Base-by-base conservation (phyloP, 2,329 filamentous ascomycete genomes). In the Paraphaeosphaeria sporulosa region DNA sequence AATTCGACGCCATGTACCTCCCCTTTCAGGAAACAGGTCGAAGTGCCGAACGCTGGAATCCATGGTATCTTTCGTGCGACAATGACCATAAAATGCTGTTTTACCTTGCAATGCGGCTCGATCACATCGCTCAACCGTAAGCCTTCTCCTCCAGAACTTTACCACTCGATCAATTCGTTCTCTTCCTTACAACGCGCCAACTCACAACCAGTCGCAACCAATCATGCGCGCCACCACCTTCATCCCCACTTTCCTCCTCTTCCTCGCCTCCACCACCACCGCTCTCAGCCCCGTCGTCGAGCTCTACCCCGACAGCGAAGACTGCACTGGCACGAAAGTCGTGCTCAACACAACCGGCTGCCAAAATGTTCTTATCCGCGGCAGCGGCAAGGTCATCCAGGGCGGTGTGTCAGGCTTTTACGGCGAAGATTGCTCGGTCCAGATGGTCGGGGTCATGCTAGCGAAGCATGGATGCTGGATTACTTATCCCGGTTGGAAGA, bases 241-340 rank as follows among this genome's bases (percentile, higher is more conserved):
- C 43, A 5, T 46, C 12, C 0, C 21, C 13, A 15, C 43, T 12
- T 19, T 21, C 43, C 7, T 46, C 19, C n/a, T 46, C 12, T 19
- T 21, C 4, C 23, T 46, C 23, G n/a, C 21, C 43, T 21, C 23
- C 21, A 46, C 19, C 4, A 21, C 4, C 19, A 27, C 43, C 43
- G 43, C 43, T 9, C 15, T 10, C 10, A 36, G 43, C 19, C 43
- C 13, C 27, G 13, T n/a, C 23, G 21, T 46, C 43, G 43, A 46
- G 43, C 43, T 46, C 19, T 46, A 46, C 43, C 43, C 43, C n/a
- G 43, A 46, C 43, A 46, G 43, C 19, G 43, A 46, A n/a, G 23
- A 46, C 43, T 46, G 43, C 12, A 46, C 43, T 46, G 21, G 43
- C 10, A 8, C 7, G 4, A 46, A 46, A 27, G 27, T 46, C 23